phyloP scores from a whole-genome alignment of 2,329 filamentous ascomycete species.

The Beauveria medogensis region DNA sequence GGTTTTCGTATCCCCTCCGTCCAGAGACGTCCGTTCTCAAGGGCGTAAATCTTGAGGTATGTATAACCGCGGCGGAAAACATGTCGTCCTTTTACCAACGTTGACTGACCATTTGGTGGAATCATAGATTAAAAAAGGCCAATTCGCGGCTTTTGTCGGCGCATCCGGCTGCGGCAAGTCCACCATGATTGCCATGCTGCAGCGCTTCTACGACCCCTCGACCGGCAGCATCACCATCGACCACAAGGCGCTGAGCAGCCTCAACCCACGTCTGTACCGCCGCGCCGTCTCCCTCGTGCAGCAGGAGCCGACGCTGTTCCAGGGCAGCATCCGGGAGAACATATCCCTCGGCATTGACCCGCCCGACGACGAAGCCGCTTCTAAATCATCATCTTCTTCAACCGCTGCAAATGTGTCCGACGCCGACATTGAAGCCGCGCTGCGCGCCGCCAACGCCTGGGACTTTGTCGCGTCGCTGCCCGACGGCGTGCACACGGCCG shows the following conservation, averaged over 20 bases:
- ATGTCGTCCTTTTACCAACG: conserved; percentile 18
- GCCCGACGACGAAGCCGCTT: background rate
- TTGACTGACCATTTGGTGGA: background rate
- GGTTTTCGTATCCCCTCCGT: conserved; percentile 54
- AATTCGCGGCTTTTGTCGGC: conserved; percentile 48
- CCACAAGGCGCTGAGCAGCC: conserved; percentile 29
- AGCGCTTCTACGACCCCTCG: conserved; percentile 36
- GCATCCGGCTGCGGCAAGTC: conserved; percentile 52
- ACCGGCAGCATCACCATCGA: conserved; percentile 40
- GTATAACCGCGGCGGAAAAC: conserved; percentile 15
- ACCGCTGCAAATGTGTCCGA: conserved; percentile 19
- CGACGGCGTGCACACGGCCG: conserved; percentile 80
- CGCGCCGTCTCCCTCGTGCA: conserved; percentile 46
- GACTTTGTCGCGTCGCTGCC: conserved; percentile 70
- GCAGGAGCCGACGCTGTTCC: conserved; percentile 61
- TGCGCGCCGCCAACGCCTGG: conserved; percentile 39
- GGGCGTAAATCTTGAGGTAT: conserved; percentile 32
- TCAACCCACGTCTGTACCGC: conserved; percentile 44
- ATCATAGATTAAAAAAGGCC: conserved; percentile 32
- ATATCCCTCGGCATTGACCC: conserved; percentile 47
- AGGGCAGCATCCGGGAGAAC: conserved; percentile 73
- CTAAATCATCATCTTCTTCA: too few species aligned
- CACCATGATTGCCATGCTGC: conserved; percentile 47
- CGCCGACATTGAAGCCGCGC: conserved; percentile 33
- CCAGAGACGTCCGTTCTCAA: conserved; percentile 32